Percentiles rank a stretch among this genome's conserved stretches.
Conservation (phyloP, 129 eudicot species). For the Helianthus tuberosus region DNA sequence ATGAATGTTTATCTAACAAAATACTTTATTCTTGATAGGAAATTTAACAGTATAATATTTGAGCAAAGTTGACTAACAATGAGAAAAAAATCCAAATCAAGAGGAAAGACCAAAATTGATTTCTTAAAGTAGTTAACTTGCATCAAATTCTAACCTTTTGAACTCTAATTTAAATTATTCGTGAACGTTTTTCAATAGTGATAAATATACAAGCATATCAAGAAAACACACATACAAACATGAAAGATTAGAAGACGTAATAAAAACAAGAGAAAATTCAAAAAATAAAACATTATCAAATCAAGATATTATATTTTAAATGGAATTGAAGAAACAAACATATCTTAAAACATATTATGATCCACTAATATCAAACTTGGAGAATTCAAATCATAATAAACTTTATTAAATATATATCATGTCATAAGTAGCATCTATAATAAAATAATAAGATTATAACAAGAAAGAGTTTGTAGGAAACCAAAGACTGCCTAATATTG, state of each 20-base stretch:
- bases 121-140: slow-evolving; percentile 29
- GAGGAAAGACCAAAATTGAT: slow-evolving; percentile 7
- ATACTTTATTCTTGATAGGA: slow-evolving; percentile 20
- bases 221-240: slow-evolving; percentile 13
- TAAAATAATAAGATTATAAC: slow-evolving; percentile 28
- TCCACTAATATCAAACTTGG: slow-evolving; percentile 6
- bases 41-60: slow-evolving; percentile 23
- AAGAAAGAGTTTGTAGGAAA: slow-evolving; percentile 39
- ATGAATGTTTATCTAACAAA: slow-evolving; percentile 26
- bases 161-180: slow-evolving; percentile 15
- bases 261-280: slow-evolving; percentile 7
- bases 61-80: slow-evolving; percentile 21
- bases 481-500: slow-evolving; percentile 20
- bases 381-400: slow-evolving; percentile 20
- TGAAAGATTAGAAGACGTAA: not conserved
- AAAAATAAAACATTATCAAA: slow-evolving; percentile 9
- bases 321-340: not conserved
- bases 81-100: slow-evolving; percentile 23
- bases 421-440: slow-evolving; percentile 21
- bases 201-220: slow-evolving; percentile 11
- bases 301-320: slow-evolving; percentile 19
- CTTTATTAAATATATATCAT: slow-evolving; percentile 3
- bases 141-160: slow-evolving; percentile 25
- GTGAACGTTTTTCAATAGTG: not conserved
- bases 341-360: not conserved